phyloP scores from a whole-genome alignment of 345 rosid species.

The Xanthoceras sorbifolium region DNA sequence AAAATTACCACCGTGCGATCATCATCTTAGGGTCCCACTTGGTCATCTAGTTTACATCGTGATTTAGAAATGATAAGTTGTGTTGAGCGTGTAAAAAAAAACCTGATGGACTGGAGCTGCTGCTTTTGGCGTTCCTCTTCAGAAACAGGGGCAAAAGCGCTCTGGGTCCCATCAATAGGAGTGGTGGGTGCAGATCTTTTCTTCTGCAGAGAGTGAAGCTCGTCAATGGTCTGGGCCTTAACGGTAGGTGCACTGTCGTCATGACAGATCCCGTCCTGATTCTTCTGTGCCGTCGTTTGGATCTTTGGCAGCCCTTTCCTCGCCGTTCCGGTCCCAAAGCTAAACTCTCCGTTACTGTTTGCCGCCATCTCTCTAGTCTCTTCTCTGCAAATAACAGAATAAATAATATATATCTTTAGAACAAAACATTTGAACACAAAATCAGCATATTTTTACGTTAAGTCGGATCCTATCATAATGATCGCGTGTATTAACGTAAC shows the following conservation, averaged over 20 bases:
- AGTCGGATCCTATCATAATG: neutral
- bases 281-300: conserved; percentile 40
- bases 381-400: neutral
- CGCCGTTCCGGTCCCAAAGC: conserved; percentile 36
- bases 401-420: neutral
- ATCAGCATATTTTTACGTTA: neutral
- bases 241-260: conserved; percentile 77
- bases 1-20: neutral
- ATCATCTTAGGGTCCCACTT: neutral
- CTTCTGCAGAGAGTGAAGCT: conserved; percentile 91
- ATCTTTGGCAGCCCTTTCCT: conserved; percentile 51
- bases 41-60: too few relatives aligned
- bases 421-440: too few relatives aligned
- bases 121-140: conserved; percentile 80
- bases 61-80: too few relatives aligned
- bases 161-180: conserved; percentile 49
- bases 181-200: conserved; percentile 84
- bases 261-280: conserved; percentile 52
- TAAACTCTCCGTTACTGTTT: conserved; percentile 39
- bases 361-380: conserved; percentile 38
- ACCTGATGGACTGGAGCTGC: conserved; percentile 98
- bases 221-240: conserved; percentile 83
- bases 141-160: conserved; percentile 47
- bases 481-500: neutral
- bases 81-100: conserved; percentile 6